phyloP scores from a whole-genome alignment of 2,329 filamentous ascomycete genomes.

The Ilyonectria destructans region DNA sequence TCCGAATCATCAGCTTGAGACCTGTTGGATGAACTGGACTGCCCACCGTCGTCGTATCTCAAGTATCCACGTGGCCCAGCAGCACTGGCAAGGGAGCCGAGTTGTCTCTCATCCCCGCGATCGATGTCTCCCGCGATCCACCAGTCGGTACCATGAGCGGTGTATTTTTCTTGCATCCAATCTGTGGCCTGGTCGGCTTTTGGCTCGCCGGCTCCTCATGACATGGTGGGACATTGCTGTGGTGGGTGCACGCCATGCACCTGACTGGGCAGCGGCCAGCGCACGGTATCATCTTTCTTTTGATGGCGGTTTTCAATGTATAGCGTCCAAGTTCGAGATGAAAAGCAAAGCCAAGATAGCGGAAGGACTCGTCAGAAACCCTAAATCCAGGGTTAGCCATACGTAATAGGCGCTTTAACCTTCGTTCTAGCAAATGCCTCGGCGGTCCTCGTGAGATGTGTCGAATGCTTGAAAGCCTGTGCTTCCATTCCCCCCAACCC shows the following conservation, averaged over 20 bases:
- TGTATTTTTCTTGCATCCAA: slow-evolving; percentile 8
- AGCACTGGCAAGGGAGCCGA: neutral
- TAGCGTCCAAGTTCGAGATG: neutral
- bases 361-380: neutral
- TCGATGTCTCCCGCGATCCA: neutral
- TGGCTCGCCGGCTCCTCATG: neutral
- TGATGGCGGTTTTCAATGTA: neutral
- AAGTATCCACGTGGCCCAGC: slow-evolving; percentile 4
- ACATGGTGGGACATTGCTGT: slow-evolving; percentile 6
- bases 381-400: neutral
- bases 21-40: neutral
- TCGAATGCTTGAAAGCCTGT: slow-evolving; percentile 4
- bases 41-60: neutral
- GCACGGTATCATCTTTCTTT: neutral
- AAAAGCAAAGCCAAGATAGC: neutral
- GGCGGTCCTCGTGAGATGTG: neutral
- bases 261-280: slow-evolving; percentile 1
- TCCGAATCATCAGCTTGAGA: neutral
- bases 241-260: slow-evolving; percentile 8
- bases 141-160: slow-evolving; percentile 1
- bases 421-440: slow-evolving; percentile 1
- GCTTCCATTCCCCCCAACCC: neutral
- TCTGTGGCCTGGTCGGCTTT: slow-evolving; percentile 8
- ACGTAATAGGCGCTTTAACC: neutral
- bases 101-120: neutral